Conservation (phyloP, 768 basidiomycete species). For the Russula abietina region DNA sequence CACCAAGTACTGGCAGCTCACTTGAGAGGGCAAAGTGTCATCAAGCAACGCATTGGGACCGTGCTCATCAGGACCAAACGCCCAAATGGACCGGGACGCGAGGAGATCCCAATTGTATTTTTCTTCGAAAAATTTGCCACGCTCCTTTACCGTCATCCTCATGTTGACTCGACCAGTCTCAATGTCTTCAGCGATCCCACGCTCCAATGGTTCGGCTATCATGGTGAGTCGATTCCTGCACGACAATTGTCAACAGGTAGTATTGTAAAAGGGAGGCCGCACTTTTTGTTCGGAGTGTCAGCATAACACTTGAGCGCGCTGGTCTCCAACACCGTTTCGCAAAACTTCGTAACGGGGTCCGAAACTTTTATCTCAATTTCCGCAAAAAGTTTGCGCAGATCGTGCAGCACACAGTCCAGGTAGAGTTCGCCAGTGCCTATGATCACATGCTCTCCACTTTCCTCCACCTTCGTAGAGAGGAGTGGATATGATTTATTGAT, state of each 20-base stretch:
- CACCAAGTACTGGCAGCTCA: conserved; percentile 29
- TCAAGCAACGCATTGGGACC: conserved; percentile 92
- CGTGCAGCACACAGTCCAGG: conserved; percentile 95
- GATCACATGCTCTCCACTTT: conserved; percentile 95
- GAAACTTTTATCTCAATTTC: conserved; percentile 99
- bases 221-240: conserved; percentile 93
- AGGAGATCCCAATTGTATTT: conserved; percentile 98
- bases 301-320: conserved; percentile 98
- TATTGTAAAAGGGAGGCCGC: conserved; percentile 31
- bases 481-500: conserved; percentile 98
- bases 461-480: conserved; percentile 92
- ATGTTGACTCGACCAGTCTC: conserved; percentile 90
- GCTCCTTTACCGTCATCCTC: conserved; percentile 91
- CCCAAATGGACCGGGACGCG: conserved; percentile 98
- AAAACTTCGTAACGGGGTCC: conserved; percentile 97
- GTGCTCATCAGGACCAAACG: conserved; percentile 95
- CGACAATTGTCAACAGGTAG: conserved; percentile 15
- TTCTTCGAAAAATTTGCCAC: conserved; percentile 93
- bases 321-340: conserved; percentile 97
- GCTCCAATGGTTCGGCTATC: conserved; percentile 97
- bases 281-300: conserved; percentile 99
- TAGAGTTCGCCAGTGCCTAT: conserved; percentile 97
- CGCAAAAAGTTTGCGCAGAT: conserved; percentile 83
- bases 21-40: conserved; percentile 93
- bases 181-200: conserved; percentile 93